These are phyloP conservation scores for Hansenula sp. DNA, from an alignment of 1,139 yeast genomes.

Conservation along the genomic window DNA sequence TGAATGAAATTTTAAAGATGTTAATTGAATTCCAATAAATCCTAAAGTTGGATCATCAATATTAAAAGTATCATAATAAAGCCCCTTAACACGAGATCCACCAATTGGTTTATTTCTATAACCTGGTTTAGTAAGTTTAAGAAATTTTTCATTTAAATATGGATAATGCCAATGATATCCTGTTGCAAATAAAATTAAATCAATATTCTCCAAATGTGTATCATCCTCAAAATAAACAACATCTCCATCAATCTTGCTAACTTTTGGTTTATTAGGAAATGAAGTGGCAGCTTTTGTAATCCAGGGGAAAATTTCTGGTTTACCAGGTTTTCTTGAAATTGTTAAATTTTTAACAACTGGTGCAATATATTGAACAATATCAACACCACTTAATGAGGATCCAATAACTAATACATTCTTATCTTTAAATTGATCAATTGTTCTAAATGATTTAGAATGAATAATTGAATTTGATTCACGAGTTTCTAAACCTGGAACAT, in stretches of 20 bases:
- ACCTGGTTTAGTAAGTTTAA: slow-evolving; percentile 12
- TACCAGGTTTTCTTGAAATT: slow-evolving; percentile 31
- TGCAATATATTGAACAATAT: slow-evolving; percentile 44
- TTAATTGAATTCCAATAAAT: slow-evolving; percentile 53
- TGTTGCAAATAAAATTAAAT: slow-evolving; percentile 36
- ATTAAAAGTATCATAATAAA: slow-evolving; percentile 50
- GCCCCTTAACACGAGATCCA: slow-evolving; percentile 41
- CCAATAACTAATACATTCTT: slow-evolving; percentile 46
- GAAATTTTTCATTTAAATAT: slow-evolving; percentile 22
- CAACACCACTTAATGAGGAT: slow-evolving; percentile 46
- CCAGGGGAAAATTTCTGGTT: slow-evolving; percentile 24
- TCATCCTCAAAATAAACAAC: slow-evolving; percentile 34
- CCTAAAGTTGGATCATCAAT: slow-evolving; percentile 53
- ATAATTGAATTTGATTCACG: slow-evolving; percentile 32
- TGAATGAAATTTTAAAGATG: slow-evolving; percentile 39
- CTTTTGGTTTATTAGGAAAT: slow-evolving; percentile 28
- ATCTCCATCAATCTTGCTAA: slow-evolving; percentile 19
- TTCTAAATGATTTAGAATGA: slow-evolving; percentile 38
- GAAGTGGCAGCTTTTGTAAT: slow-evolving; percentile 34
- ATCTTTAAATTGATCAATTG: slow-evolving; percentile 27
- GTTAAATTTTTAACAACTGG: slow-evolving; percentile 35
- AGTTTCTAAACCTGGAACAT: slow-evolving; percentile 34
- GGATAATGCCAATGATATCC: slow-evolving; percentile 40
- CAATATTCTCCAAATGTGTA: slow-evolving; percentile 27
- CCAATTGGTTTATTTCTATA: slow-evolving; percentile 35